Conservation (phyloP, 2,329 filamentous ascomycete species). For the Xylaria digitata region DNA sequence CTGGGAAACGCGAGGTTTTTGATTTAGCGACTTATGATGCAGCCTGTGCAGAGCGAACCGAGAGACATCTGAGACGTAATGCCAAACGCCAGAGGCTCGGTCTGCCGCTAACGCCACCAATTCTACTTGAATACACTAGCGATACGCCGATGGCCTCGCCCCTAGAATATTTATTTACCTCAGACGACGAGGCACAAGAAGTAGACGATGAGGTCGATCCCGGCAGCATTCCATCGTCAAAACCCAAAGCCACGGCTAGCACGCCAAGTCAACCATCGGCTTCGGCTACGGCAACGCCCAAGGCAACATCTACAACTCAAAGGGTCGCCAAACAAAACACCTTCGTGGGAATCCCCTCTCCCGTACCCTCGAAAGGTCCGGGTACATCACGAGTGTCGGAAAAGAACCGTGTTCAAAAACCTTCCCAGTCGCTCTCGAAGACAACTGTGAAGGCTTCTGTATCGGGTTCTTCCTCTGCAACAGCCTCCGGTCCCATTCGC, state of each 20-base stretch:
- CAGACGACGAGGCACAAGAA: constrained; percentile 47
- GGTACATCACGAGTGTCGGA: constrained; percentile 13
- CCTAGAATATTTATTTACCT: constrained; percentile 31
- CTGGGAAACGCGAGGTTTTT: constrained; percentile 52
- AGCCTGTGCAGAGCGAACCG: constrained; percentile 50
- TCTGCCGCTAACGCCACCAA: constrained; percentile 44
- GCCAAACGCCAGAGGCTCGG: constrained; percentile 56
- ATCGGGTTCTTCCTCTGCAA: constrained; percentile 19
- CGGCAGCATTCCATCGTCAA: constrained; percentile 22
- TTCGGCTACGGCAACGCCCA: not conserved
- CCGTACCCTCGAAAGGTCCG: constrained; percentile 11
- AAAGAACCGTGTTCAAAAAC: constrained; percentile 30
- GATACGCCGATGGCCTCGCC: constrained; percentile 28
- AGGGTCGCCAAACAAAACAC: constrained; percentile 40
- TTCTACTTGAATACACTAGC: constrained; percentile 26
- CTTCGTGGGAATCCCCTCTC: constrained; percentile 34
- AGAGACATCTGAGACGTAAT: constrained; percentile 59
- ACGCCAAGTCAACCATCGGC: not conserved
- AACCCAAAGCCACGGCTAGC: constrained; percentile 14
- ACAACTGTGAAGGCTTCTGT: constrained; percentile 27
- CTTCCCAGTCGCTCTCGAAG: constrained; percentile 23
- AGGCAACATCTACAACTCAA: not conserved
- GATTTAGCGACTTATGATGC: constrained; percentile 54
- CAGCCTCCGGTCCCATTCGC: constrained; percentile 22
- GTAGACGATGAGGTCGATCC: constrained; percentile 30